Conservation (phyloP, 768 basidiomycete genomes). For the Boletus vinaceobasis region DNA sequence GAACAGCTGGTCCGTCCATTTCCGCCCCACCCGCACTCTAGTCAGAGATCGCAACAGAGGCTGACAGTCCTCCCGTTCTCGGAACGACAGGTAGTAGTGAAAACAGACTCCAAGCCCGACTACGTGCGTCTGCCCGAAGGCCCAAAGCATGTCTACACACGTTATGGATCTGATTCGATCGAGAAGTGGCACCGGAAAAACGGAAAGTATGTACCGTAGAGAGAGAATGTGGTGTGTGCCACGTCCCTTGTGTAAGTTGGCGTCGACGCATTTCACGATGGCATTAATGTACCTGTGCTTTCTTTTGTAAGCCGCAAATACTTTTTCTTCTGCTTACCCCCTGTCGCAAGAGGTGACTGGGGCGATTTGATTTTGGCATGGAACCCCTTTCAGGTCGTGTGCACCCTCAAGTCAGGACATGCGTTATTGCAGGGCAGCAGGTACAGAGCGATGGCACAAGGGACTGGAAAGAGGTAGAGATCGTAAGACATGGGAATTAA, state of each 20-base stretch:
- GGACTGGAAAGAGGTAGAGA: neutral
- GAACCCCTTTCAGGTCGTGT: no score
- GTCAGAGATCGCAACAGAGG: neutral
- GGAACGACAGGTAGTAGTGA: conserved; percentile 41
- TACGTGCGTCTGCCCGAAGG: conserved; percentile 66
- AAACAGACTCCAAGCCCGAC: conserved; percentile 48
- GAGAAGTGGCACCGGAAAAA: conserved; percentile 62
- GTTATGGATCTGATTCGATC: conserved; percentile 44
- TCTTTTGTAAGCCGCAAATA: neutral
- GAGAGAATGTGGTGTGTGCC: neutral
- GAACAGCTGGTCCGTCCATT: conserved; percentile 43
- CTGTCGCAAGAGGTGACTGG: no score
- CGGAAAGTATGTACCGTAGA: conserved; percentile 34
- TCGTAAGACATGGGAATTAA: neutral
- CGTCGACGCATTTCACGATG: neutral
- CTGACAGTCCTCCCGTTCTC: neutral
- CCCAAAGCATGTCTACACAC: conserved; percentile 42
- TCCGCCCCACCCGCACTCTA: neutral
- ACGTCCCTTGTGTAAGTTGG: no score
- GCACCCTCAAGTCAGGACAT: no score
- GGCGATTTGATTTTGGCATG: no score
- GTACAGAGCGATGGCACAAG: no score
- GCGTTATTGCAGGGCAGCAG: neutral
- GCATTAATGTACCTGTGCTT: neutral
- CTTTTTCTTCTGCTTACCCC: no score